These are phyloP conservation scores for Dictyostelium firmibasis DNA, from an alignment of 78 protist genomes.

Conservation along the genomic window DNA sequence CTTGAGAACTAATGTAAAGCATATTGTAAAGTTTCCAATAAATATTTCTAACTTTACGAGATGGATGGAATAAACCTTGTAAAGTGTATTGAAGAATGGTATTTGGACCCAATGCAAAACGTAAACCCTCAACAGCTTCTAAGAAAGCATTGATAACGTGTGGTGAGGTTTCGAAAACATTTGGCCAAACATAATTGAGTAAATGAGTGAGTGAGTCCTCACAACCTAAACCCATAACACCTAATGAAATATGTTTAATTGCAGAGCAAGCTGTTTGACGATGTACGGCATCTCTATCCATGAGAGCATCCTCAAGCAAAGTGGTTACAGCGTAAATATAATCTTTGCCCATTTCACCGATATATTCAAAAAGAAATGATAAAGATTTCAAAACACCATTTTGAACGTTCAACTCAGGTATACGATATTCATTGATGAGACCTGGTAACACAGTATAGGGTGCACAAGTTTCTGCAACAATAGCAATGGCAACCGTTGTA, in stretches of 20 bases:
- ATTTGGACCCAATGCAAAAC: conserved; percentile 96
- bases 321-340: conserved; percentile 97
- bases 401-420: conserved; percentile 99
- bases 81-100: conserved; percentile 90
- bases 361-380: conserved; percentile 99
- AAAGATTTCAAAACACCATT: conserved; percentile 99
- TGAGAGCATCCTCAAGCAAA: conserved; percentile 99
- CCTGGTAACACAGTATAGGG: conserved; percentile 99
- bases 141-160: conserved; percentile 98
- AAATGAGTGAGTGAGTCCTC: conserved; percentile 98
- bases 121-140: conserved; percentile 98
- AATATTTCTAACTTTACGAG: conserved; percentile 96
- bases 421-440: conserved; percentile 99
- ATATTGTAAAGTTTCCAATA: conserved; percentile 99
- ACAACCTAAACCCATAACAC: conserved; percentile 92
- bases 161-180: conserved; percentile 98
- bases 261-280: conserved; percentile 96
- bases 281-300: conserved; percentile 98
- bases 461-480: conserved; percentile 98
- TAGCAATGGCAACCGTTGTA: conserved; percentile 99
- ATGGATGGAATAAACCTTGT: conserved; percentile 97
- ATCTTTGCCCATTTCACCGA: conserved; percentile 97
- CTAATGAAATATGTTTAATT: conserved; percentile 83
- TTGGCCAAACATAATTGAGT: conserved; percentile 99
- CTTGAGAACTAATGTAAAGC: conserved; percentile 91